These are phyloP conservation scores for Naganishia antarctica DNA, from an alignment of 768 basidiomycete genomes.

Conservation along the genomic window DNA sequence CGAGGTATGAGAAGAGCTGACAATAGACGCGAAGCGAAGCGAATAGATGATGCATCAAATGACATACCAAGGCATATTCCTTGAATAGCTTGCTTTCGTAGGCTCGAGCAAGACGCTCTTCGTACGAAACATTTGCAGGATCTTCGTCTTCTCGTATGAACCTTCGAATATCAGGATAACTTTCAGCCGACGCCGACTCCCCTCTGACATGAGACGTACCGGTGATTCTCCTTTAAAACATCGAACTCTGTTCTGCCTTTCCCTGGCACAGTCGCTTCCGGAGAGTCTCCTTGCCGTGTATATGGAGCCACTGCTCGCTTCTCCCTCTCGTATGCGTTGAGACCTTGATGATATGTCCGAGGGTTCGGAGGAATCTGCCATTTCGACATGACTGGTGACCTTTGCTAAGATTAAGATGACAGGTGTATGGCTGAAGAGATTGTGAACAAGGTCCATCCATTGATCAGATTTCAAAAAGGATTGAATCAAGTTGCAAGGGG, in stretches of 20 bases:
- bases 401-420: too few species aligned
- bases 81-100: constrained; percentile 84
- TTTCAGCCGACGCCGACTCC: background rate
- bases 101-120: constrained; percentile 77
- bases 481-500: too few species aligned
- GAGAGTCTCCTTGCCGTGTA: background rate
- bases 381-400: too few species aligned
- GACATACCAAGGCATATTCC: constrained; percentile 57
- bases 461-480: too few species aligned
- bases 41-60: constrained; percentile 11
- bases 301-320: constrained; percentile 1
- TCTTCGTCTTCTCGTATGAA: constrained; percentile 67
- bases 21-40: too few species aligned
- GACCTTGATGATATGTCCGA: background rate
- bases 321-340: constrained; percentile 22
- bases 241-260: constrained; percentile 50
- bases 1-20: too few species aligned
- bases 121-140: constrained; percentile 59
- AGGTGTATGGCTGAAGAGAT: too few species aligned
- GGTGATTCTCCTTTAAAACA: constrained; percentile 51
- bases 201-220: constrained; percentile 37
- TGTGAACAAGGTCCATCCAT: too few species aligned
- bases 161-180: constrained; percentile 49
- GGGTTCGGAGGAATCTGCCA: background rate
- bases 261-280: background rate